Evolutionary conservation across 352 stramenopile species (phyloP), one percentile per base, ranked within the genome.

Genomic region (Phytopythium vexans): DNA sequence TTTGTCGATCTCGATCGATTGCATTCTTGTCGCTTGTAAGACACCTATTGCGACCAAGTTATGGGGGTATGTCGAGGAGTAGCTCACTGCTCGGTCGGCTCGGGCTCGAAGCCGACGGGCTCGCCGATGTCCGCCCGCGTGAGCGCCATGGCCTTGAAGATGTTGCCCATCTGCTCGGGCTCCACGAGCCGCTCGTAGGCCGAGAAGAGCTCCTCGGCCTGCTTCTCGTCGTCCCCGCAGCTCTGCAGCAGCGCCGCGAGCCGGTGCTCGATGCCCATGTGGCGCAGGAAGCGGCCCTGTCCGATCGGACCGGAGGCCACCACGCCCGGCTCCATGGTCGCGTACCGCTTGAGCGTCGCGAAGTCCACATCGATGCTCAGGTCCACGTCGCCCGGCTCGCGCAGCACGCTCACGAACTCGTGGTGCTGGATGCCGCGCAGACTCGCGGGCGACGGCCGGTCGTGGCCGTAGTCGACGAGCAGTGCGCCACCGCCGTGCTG

Each of bases 401-500:
- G 88, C 43, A 98, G 70, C 35, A 95, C 80, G 50, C 89, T 90
- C n/a, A 98, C 94, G 68, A 98, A 97, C 64, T 88, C 58, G 70
- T 99, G 95, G 62, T 87, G 86, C 59, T 94, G 88, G 74, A 99
- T 98, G 52, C 86, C 95, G 39, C 95, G 93, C 41, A 98, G 63
- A 68, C 88, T 97, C 54, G 97, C 80, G 51, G 77, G 70, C 1
- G 79, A 94, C 38, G 87, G 86, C 46, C 93, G 87, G 59, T 97
- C 88, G 67, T 96, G 83, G 47, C 95, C 95, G 68, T 99, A 99
- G 74, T 99, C 95, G 51, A 99, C 80, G 36, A 98, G 88, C 4
- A 99, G 60, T 12, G 94, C 93, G 9, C 77, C 83, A 21, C 93
- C 95, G 21, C 90, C 74, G 43, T 84, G 79, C 42, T 88, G 73